Conservation (phyloP, 1,284 basidiomycete species). For the Tilletia setariae region DNA sequence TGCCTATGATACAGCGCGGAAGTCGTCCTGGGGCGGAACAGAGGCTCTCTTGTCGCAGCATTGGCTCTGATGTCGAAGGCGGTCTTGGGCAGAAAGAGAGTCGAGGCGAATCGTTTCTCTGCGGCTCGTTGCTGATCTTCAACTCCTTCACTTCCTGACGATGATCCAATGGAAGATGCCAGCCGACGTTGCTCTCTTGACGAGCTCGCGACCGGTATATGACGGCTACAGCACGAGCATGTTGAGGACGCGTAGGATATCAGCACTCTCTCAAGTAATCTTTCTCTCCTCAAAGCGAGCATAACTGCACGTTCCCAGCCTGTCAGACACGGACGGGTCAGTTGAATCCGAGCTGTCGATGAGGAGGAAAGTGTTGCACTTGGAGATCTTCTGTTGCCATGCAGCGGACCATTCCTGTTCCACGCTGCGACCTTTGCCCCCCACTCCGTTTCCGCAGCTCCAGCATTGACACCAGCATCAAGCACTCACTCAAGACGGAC, state of each 20-base stretch:
- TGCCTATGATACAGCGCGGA: conserved; percentile 81
- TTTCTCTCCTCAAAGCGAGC: too few species aligned
- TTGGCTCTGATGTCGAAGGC: conserved; percentile 73
- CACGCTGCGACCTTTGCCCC: neutral
- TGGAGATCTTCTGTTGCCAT: conserved; percentile 12
- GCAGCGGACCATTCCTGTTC: conserved; percentile 1
- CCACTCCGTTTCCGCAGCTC: too few species aligned
- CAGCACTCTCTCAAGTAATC: too few species aligned
- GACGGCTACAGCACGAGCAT: neutral
- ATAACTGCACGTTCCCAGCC: too few species aligned
- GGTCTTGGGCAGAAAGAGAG: conserved; percentile 80
- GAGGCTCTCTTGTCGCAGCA: conserved; percentile 65
- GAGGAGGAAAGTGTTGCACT: too few species aligned
- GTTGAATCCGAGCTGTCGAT: too few species aligned
- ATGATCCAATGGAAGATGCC: too few species aligned
- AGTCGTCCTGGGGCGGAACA: conserved; percentile 68
- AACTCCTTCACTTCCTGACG: too few species aligned
- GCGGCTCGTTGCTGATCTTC: conserved; percentile 4
- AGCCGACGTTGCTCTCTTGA: too few species aligned
- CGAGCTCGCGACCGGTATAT: too few species aligned
- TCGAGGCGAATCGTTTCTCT: conserved; percentile 46
- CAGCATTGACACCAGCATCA: neutral
- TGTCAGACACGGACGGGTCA: too few species aligned
- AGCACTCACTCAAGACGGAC: neutral
- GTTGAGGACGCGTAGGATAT: too few species aligned